Base-by-base conservation (phyloP, 306 rosid genomes). In the Begonia loranthoides region DNA sequence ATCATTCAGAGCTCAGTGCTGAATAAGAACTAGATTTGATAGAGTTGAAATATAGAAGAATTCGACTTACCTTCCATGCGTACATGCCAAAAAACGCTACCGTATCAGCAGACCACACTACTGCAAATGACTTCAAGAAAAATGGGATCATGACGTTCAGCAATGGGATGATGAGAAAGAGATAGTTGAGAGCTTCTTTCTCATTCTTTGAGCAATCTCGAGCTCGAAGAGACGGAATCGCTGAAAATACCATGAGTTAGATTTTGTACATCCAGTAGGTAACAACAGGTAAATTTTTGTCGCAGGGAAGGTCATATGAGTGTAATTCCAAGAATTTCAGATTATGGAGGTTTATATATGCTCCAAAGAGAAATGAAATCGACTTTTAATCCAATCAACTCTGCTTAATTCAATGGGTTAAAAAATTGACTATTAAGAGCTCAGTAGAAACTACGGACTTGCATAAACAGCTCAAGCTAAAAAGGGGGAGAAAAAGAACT, bases 181-280 rank as follows among this genome's bases (percentile, higher is more conserved):
- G 92, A 73, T 86, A 86, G 82, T 90, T 90, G 22, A 90, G 84
- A 67, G 99, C 99, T 67, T 90, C 99, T 70, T 90, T 90, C 84
- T 90, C 99, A 54, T 82, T 80, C 56, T 90, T 90, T 2, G 95
- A 82, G 79, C 99, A 90, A 72, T 90, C 99, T 58, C 95, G 83
- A 15, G 95, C 99, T 21, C 95, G 84, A 17, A 90, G 75, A 0
- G 99, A 90, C 57, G 99, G 99, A 69, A 90, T 80, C 52, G 99
- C 97, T 90, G 76, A 78, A 9, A 68, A 7, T 41, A 10, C 15
- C 2, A n/a, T 9, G 6, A 43, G n/a, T 43, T 43, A 11, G 15
- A 43, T 10, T 12, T 43, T 43, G 3, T 43, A 10, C 47, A 43
- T n/a, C 14, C n/a, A 10, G 36, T 28, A 19, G 22, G 2, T 19